Evolutionary conservation across 2,329 filamentous ascomycete genomes (phyloP).

Genomic region (Neofusicoccum ribis): DNA sequence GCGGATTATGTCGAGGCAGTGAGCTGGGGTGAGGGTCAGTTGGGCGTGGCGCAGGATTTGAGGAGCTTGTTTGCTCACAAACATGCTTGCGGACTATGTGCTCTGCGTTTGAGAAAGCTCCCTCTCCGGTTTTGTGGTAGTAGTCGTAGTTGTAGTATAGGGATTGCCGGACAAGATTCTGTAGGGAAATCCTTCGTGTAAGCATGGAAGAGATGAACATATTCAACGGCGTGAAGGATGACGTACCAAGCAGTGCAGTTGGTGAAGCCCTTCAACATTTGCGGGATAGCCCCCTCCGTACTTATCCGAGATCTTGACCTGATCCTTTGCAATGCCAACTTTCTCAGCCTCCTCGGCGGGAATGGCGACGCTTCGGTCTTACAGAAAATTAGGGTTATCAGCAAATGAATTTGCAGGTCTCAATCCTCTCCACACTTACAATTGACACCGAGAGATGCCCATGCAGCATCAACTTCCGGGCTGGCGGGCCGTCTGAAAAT

Average conservation of each 20-base stretch:
- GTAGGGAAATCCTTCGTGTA: neutral
- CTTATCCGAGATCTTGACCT: conserved; percentile 56
- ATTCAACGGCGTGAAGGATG: neutral
- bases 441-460: conserved; percentile 53
- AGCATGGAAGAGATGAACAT: neutral
- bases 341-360: conserved; percentile 49
- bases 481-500: conserved; percentile 53
- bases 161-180: conserved; percentile 61
- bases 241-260: conserved; percentile 58
- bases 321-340: conserved; percentile 54
- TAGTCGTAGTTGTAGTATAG: conserved; percentile 62
- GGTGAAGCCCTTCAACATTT: conserved; percentile 59
- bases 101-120: conserved; percentile 59
- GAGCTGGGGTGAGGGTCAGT: conserved; percentile 38
- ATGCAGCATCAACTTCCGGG: conserved; percentile 59
- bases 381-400: conserved; percentile 56
- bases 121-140: conserved; percentile 52
- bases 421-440: conserved; percentile 54
- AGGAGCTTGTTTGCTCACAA: conserved; percentile 45
- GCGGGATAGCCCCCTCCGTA: conserved; percentile 61
- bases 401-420: conserved; percentile 57
- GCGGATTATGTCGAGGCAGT: conserved; percentile 62
- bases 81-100: conserved; percentile 57
- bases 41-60: neutral
- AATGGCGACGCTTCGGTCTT: conserved; percentile 49